phyloP scores from a whole-genome alignment of 164 flowering plant genomes.

The Berberis vulgaris region DNA sequence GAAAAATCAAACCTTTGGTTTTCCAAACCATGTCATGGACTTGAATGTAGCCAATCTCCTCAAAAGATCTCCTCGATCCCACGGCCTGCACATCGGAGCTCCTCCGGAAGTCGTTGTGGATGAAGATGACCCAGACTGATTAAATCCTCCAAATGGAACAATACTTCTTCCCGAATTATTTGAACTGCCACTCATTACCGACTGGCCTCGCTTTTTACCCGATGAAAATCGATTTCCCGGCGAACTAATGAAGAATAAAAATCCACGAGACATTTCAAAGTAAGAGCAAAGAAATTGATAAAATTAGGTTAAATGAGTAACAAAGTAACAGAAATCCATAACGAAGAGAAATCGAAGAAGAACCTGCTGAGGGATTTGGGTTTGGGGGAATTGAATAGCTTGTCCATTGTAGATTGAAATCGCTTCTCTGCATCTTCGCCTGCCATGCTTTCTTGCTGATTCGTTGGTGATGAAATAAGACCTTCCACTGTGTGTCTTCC shows the following conservation, averaged over 20 bases:
- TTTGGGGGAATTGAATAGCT: conserved; percentile 44
- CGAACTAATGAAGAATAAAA: conserved; percentile 14
- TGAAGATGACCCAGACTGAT: conserved; percentile 8
- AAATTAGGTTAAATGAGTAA: no score
- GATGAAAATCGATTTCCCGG: conserved; percentile 22
- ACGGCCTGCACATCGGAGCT: conserved; percentile 67
- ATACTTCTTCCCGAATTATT: conserved; percentile 15
- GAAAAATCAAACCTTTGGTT: conserved; percentile 65
- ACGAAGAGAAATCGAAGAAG: background rate
- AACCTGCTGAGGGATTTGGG: conserved; percentile 13
- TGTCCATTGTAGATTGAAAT: conserved; percentile 58
- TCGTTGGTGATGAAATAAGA: no score
- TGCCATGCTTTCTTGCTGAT: conserved; percentile 21
- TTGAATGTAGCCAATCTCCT: conserved; percentile 80
- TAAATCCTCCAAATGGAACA: conserved; percentile 3
- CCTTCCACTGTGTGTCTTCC: no score
- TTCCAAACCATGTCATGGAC: conserved; percentile 98
- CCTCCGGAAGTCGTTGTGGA: conserved; percentile 15
- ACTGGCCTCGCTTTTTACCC: conserved; percentile 44
- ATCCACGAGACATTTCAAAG: background rate
- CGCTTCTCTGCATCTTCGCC: conserved; percentile 47
- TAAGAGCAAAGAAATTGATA: no score
- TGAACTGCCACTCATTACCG: conserved; percentile 21
- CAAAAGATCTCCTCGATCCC: conserved; percentile 81
- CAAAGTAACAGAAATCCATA: background rate